Percentiles rank a stretch among this genome's conserved stretches.
Evolutionary conservation across 192 early-diverging fungal species (phyloP).

Genomic region (Podila epicladia): DNA sequence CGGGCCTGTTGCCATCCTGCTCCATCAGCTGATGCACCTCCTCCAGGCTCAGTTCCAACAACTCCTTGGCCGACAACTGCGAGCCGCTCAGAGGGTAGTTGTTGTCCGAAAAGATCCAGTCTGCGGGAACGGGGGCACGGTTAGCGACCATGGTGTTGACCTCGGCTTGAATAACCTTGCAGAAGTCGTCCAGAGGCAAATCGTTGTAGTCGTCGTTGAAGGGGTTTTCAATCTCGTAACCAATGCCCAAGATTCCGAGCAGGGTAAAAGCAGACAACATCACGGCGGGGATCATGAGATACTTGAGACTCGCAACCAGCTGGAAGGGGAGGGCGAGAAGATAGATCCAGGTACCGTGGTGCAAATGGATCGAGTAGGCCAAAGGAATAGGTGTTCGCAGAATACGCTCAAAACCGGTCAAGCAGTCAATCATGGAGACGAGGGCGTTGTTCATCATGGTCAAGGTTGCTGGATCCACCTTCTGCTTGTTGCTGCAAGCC

Average conservation of each 20-base stretch:
- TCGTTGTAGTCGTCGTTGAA: constrained; percentile 85
- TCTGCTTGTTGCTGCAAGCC: constrained; percentile 25
- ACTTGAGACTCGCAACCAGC: constrained; percentile 57
- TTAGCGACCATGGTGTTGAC: constrained; percentile 18
- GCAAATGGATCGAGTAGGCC: constrained; percentile 86
- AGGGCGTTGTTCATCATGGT: constrained; percentile 58
- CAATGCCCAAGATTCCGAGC: constrained; percentile 86
- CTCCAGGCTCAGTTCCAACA: constrained; percentile 6
- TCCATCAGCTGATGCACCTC: constrained; percentile 12
- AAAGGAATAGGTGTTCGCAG: constrained; percentile 84
- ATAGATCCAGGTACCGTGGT: constrained; percentile 79
- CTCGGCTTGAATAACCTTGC: constrained; percentile 38
- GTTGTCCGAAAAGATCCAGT: constrained; percentile 19
- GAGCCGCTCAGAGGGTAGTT: constrained; percentile 15
- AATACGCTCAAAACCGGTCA: constrained; percentile 84
- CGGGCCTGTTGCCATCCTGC: background rate
- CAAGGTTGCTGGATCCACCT: constrained; percentile 51
- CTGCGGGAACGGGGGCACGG: constrained; percentile 15
- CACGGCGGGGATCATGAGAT: constrained; percentile 70
- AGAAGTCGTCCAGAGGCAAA: constrained; percentile 63
- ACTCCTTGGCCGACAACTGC: constrained; percentile 14
- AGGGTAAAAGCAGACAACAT: constrained; percentile 75
- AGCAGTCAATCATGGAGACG: constrained; percentile 59
- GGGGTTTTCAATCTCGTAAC: constrained; percentile 91
- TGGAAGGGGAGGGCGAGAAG: constrained; percentile 84